Evolutionary conservation across 2,329 filamentous ascomycete species (phyloP), one percentile per base, ranked within the genome.

Genomic region (Triangularia setosa): DNA sequence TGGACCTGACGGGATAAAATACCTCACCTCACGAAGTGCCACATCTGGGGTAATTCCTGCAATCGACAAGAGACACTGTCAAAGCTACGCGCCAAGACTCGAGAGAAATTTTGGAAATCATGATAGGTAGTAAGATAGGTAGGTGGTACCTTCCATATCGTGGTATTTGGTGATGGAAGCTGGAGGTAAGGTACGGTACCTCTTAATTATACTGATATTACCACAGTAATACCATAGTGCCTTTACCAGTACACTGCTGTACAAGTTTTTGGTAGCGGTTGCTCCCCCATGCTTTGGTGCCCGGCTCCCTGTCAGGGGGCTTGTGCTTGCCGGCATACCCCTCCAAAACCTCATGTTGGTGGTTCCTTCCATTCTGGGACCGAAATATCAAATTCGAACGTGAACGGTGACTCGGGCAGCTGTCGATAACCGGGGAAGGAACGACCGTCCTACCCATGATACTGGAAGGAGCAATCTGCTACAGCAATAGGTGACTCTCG

Each of bases 291-390:
- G 40, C 40, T 28, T 11, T 28, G 52, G 52, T 52, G 40, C 9
- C 40, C 25, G 40, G 58, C n/a, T 52, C 25, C 58, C n/a, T 53
- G 61, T 62, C 61, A 62, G 55, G 60, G 60, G 55, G 35, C 40
- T 30, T 58, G 40, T 27, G 54, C 61, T 62, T 58, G 60, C 53
- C 21, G 25, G 61, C 61, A 58, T 62, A 58, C 60, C 60, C 60
- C 58, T 60, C 58, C 58, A 30, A 60, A 25, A 60, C 27, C 18
- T 23, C 18, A 58, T 40, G 14, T 23, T 62, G 53, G 53, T 44
- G 54, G 33, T 64, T 62, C 63, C 59, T 64, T 64, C 63, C 63
- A 25, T 62, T 62, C 28, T 64, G 27, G 63, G 59, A 61, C 63
- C n/a, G 21, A 60, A 30, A 16, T 55, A 52, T 30, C 59, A 61